Percentiles rank a stretch among this genome's conserved stretches.
phyloP scores from a whole-genome alignment of 192 early-diverging fungal species.

The Coemansia guatemalensis region DNA sequence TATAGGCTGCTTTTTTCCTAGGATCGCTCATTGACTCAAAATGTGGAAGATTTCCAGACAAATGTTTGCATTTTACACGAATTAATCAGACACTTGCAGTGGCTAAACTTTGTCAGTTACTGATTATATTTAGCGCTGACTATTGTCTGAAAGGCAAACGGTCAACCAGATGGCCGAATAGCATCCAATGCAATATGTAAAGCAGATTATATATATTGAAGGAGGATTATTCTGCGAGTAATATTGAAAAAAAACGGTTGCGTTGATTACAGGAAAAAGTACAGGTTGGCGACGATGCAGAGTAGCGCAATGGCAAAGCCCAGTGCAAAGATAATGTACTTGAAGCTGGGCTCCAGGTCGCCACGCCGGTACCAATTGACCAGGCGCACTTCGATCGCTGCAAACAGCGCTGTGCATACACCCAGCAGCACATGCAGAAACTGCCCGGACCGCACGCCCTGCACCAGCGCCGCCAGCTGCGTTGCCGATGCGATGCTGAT shows the following conservation, averaged over 20 bases:
- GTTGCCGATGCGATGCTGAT: conserved; percentile 15
- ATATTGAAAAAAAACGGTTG: not conserved
- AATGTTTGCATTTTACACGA: too few relatives aligned
- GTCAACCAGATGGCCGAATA: too few relatives aligned
- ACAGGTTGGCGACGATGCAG: conserved; percentile 48
- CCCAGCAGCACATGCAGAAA: conserved; percentile 36
- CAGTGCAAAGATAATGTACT: conserved; percentile 37
- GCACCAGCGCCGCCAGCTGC: conserved; percentile 17
- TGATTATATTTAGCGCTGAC: too few relatives aligned
- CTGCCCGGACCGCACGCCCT: conserved; percentile 18
- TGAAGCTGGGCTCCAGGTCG: conserved; percentile 56
- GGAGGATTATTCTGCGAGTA: not conserved
- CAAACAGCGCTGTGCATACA: conserved; percentile 21
- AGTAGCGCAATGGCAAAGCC: conserved; percentile 36
- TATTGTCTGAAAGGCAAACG: too few relatives aligned
- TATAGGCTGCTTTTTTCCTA: too few relatives aligned
- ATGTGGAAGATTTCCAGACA: too few relatives aligned
- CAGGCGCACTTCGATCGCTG: conserved; percentile 47
- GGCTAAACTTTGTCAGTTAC: too few relatives aligned
- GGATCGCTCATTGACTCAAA: too few relatives aligned
- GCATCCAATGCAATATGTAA: not conserved
- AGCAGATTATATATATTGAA: conserved; percentile 1
- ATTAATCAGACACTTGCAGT: too few relatives aligned
- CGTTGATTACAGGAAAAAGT: conserved; percentile 38
- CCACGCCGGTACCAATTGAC: conserved; percentile 57